Evolutionary conservation across 768 basidiomycete genomes (phyloP).

Genomic region (Tubosaeta sp.): DNA sequence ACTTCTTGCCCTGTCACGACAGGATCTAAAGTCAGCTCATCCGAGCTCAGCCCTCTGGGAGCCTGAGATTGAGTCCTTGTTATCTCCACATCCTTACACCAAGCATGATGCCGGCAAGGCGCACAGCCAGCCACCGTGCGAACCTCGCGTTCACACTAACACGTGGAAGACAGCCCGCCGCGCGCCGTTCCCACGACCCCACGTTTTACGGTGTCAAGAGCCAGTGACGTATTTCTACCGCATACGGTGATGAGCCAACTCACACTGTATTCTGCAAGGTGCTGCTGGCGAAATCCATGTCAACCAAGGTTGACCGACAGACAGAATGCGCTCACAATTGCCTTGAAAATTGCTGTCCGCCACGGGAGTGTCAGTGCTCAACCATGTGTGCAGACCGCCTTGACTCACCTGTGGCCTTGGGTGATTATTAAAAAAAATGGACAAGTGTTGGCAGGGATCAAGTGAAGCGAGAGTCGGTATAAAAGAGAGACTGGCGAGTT

Average conservation of each 20-base stretch:
- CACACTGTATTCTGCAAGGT: constrained; percentile 14
- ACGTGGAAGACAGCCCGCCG: constrained; percentile 13
- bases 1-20: constrained; percentile 11
- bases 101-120: constrained; percentile 17
- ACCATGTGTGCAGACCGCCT: background rate
- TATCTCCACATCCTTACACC: constrained; percentile 16
- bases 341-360: constrained; percentile 6
- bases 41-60: constrained; percentile 21
- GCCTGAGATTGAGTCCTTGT: constrained; percentile 13
- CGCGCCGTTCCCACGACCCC: constrained; percentile 35
- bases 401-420: constrained; percentile 17
- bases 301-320: constrained; percentile 2
- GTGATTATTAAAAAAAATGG: constrained; percentile 18
- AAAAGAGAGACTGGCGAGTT: constrained; percentile 36
- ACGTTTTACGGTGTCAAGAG: constrained; percentile 37
- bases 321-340: constrained; percentile 12
- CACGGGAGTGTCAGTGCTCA: background rate
- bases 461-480: constrained; percentile 27
- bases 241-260: constrained; percentile 11
- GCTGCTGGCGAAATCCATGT: constrained; percentile 4
- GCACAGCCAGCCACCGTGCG: constrained; percentile 8
- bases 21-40: constrained; percentile 21
- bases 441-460: constrained; percentile 13
- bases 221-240: constrained; percentile 25
- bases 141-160: constrained; percentile 1